Percentiles rank a stretch among this genome's conserved stretches.
These are phyloP conservation scores for Pyrus hybrid DNA, from an alignment of 331 rosid genomes.

Conservation along the genomic window DNA sequence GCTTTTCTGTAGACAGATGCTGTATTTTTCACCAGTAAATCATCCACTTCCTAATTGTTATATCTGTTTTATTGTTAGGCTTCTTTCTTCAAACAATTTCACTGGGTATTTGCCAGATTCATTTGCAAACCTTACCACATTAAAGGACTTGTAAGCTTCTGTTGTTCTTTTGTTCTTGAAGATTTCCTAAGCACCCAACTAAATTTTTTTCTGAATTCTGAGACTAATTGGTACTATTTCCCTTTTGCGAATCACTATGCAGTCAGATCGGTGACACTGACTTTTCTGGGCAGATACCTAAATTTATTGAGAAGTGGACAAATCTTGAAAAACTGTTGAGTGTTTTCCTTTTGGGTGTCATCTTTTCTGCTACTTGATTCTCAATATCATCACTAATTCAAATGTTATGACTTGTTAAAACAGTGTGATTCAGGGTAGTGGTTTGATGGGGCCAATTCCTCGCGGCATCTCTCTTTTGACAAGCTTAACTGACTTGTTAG, in stretches of 20 bases:
- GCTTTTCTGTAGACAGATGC: not conserved
- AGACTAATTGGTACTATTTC: not conserved
- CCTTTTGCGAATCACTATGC: constrained; percentile 6
- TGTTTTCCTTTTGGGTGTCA: not conserved
- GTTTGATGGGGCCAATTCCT: constrained; percentile 80
- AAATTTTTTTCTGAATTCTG: not conserved
- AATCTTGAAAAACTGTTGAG: constrained; percentile 39
- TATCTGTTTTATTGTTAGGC: constrained; percentile 14
- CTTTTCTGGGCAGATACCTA: constrained; percentile 66
- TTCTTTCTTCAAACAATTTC: constrained; percentile 53
- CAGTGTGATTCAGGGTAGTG: constrained; percentile 67
- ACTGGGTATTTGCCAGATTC: constrained; percentile 52
- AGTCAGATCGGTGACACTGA: constrained; percentile 57
- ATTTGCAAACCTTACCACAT: constrained; percentile 30
- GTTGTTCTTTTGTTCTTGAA: not conserved
- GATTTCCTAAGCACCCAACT: not conserved
- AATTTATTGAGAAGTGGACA: constrained; percentile 52
- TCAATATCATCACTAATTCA: not conserved
- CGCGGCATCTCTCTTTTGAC: constrained; percentile 27
- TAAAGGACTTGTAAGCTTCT: constrained; percentile 56
- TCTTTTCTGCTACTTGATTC: not conserved
- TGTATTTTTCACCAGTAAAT: not conserved
- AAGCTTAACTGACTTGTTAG: constrained; percentile 47
- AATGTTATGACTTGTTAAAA: not conserved
- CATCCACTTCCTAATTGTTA: not conserved